A percentile compares a stretch with the other conserved stretches of the same genome.
Conservation (phyloP, 495 filamentous ascomycete species). For the Tuber microsphaerosporum region DNA sequence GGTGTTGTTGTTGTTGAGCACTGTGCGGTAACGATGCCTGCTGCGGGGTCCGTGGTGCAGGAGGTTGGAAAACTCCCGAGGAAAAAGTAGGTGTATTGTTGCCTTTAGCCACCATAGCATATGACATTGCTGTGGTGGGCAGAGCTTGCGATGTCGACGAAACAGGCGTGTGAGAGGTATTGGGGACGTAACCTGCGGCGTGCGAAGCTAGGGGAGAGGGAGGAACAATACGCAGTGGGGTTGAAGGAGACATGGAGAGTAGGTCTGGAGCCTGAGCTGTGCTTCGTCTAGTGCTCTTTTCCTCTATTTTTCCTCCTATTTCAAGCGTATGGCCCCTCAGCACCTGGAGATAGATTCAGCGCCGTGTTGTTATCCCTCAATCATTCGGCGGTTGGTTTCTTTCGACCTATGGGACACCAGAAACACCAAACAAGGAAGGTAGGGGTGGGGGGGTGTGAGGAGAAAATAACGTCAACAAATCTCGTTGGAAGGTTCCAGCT, state of each 20-base stretch:
- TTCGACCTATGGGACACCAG: background rate
- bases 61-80: constrained; percentile 17
- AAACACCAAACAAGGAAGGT: background rate
- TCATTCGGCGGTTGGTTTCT: background rate
- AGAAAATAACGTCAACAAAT: background rate
- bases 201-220: constrained; percentile 25
- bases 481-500: background rate
- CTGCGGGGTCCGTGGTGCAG: constrained; percentile 16
- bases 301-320: constrained; percentile 5
- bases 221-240: constrained; percentile 13
- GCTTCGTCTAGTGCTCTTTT: background rate
- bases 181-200: constrained; percentile 12
- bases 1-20: constrained; percentile 15
- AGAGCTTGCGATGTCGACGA: constrained; percentile 8
- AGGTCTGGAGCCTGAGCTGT: background rate
- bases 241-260: constrained; percentile 9
- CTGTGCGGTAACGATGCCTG: background rate
- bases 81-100: constrained; percentile 20
- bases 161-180: constrained; percentile 12
- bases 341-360: background rate
- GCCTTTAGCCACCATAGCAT: constrained; percentile 25
- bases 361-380: background rate
- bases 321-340: constrained; percentile 1
- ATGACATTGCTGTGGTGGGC: constrained; percentile 29
- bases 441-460: background rate